phyloP scores from a whole-genome alignment of 2,329 filamentous ascomycete species.

The Penicillium nordicum region DNA sequence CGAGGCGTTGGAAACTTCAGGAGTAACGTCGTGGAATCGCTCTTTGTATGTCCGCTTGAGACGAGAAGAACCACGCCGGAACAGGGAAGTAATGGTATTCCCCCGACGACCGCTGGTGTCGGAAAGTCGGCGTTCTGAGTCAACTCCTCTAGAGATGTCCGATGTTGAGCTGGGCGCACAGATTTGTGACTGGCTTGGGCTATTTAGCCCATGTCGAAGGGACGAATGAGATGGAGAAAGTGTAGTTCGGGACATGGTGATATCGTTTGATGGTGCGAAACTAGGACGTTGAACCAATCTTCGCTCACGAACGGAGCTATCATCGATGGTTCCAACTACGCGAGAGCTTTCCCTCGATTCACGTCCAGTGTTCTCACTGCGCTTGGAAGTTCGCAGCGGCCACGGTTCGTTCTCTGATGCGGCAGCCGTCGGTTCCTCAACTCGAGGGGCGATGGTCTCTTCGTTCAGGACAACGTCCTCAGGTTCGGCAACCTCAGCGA shows the following conservation, averaged over 20 bases:
- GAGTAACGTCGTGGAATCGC: conserved; percentile 53
- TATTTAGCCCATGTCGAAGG: conserved; percentile 44
- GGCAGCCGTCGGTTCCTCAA: conserved; percentile 2
- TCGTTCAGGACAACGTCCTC: background rate
- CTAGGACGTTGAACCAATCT: conserved; percentile 29
- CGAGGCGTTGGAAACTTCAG: conserved; percentile 89
- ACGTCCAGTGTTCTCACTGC: conserved; percentile 18
- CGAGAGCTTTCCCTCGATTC: conserved; percentile 32
- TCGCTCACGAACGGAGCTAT: conserved; percentile 31
- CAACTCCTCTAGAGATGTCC: conserved; percentile 52
- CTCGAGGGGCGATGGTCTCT: background rate
- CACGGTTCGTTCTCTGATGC: conserved; percentile 27
- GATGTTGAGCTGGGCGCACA: conserved; percentile 52
- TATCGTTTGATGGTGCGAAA: conserved; percentile 35
- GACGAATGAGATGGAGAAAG: conserved; percentile 43
- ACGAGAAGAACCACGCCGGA: conserved; percentile 61
- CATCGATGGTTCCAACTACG: conserved; percentile 35
- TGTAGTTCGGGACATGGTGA: conserved; percentile 32
- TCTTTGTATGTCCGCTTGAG: conserved; percentile 55
- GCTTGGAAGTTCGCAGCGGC: conserved; percentile 34
- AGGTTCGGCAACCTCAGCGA: conserved; percentile 1
- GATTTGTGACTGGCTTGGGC: conserved; percentile 54
- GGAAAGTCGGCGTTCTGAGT: conserved; percentile 53
- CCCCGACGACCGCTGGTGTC: conserved; percentile 49
- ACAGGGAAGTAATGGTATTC: conserved; percentile 67